Percentiles rank a stretch among this genome's conserved stretches.
Conservation (phyloP, 352 stramenopile species). For the Phytophthora chlamydospora region DNA sequence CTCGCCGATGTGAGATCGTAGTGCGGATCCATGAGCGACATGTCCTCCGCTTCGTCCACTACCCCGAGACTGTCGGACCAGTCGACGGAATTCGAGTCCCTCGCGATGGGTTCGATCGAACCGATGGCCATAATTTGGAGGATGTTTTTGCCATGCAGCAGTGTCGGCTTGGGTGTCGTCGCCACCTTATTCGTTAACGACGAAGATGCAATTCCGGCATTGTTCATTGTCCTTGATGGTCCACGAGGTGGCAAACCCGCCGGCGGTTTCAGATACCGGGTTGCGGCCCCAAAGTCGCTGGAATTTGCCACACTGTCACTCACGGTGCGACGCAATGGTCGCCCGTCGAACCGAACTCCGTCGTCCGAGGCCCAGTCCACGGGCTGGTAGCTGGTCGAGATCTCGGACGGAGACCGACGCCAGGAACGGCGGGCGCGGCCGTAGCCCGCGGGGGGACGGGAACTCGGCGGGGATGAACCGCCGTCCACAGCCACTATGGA, state of each 20-base stretch:
- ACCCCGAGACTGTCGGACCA: slow-evolving; percentile 59
- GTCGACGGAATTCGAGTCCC: slow-evolving; percentile 57
- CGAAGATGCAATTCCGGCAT: not conserved
- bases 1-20: slow-evolving; percentile 83
- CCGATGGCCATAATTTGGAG: slow-evolving; percentile 58
- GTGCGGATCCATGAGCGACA: slow-evolving; percentile 83
- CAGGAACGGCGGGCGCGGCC: slow-evolving; percentile 5
- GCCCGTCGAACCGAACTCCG: slow-evolving; percentile 32
- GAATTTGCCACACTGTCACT: slow-evolving; percentile 19
- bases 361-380: slow-evolving; percentile 36
- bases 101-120: slow-evolving; percentile 38
- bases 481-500: slow-evolving; percentile 18
- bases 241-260: not conserved
- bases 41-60: slow-evolving; percentile 45
- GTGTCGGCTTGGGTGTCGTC: slow-evolving; percentile 22
- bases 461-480: not conserved
- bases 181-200: slow-evolving; percentile 7
- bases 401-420: slow-evolving; percentile 21
- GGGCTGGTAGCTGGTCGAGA: slow-evolving; percentile 35
- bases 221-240: slow-evolving; percentile 4
- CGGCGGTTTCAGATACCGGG: not conserved
- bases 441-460: not conserved
- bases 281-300: slow-evolving; percentile 2
- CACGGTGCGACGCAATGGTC: slow-evolving; percentile 14
- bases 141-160: slow-evolving; percentile 71